These are phyloP conservation scores for Nothophytophthora sp. DNA, from an alignment of 352 stramenopile genomes.

Conservation along the genomic window DNA sequence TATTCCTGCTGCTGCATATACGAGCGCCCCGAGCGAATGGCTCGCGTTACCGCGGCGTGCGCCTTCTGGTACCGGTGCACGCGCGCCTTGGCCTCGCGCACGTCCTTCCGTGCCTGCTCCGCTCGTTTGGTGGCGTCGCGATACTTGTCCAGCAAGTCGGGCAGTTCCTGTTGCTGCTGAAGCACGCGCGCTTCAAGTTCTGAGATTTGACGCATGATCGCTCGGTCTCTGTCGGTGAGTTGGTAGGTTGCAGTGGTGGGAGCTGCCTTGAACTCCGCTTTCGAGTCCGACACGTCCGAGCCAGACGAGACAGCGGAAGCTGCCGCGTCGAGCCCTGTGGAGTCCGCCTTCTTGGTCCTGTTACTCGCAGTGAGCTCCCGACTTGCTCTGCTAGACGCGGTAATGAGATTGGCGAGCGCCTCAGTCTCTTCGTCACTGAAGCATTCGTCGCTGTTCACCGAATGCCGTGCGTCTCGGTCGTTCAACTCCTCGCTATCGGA, in stretches of 20 bases:
- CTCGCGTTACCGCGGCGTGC: constrained; percentile 39
- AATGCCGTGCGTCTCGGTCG: constrained; percentile 16
- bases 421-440: constrained; percentile 32
- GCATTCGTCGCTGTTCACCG: constrained; percentile 18
- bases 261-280: constrained; percentile 11
- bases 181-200: constrained; percentile 46
- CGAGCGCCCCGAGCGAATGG: constrained; percentile 33
- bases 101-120: constrained; percentile 28
- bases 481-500: constrained; percentile 31
- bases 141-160: constrained; percentile 43
- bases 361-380: constrained; percentile 16
- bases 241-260: constrained; percentile 30
- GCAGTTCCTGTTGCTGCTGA: constrained; percentile 50
- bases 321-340: constrained; percentile 29
- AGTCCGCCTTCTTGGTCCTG: constrained; percentile 27
- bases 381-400: constrained; percentile 23
- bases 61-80: constrained; percentile 52
- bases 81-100: constrained; percentile 38
- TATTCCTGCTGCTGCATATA: constrained; percentile 58
- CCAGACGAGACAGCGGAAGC: no score
- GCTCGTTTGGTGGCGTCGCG: constrained; percentile 33
- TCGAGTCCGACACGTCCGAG: no score
- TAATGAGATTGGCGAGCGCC: constrained; percentile 24
- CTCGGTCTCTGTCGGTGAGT: constrained; percentile 30
- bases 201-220: constrained; percentile 43